Base-by-base conservation (phyloP, 2,329 filamentous ascomycete species). In the Cladosporium velox region DNA sequence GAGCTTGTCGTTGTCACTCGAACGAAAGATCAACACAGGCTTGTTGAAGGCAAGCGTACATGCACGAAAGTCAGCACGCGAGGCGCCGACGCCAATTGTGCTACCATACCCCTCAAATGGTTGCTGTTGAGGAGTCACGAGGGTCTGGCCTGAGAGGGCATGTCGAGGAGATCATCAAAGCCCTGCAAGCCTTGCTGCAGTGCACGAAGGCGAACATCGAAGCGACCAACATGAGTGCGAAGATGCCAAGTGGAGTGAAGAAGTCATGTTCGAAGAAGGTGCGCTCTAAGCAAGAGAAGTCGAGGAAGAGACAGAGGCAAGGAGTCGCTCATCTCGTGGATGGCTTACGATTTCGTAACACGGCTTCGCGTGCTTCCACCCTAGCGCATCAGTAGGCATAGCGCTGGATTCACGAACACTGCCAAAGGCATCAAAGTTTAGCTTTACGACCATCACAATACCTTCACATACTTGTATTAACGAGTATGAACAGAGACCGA, bases 101-200 rank as follows among this genome's bases (percentile, higher is more conserved):
- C 41, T 12, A 47, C 18, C 11, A 47, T 24, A 21, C 8, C n/a
- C n/a, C n/a, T 47, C 10, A 21, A 11, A 21, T 1, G 8, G 1
- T 47, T n/a, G 57, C 35, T 44, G 10, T 15, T 28, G 57, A 41
- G 28, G 57, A n/a, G n/a, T 5, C 41, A 21, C 12, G 8, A 47
- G n/a, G 24, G n/a, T 34, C 18, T 35, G 18, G 12, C 32, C 15
- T 18, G n/a, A 58, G n/a, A 26, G 15, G 30, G 41, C 34, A 59
- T 49, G 44, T 54, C 41, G 44, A 51, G 30, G 59, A 51, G 44
- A 35, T 35, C n/a, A 52, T 34, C 59, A 62, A 21, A 54, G 44
- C 59, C 30, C 59, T 52, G 15, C 38, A n/a, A 32, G 49, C 38
- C 47, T 44, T 52, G 32, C 34, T 34, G 60, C 32, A 38, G 34